phyloP scores from a whole-genome alignment of 208 protist species.

The Leishmania guyanensis region DNA sequence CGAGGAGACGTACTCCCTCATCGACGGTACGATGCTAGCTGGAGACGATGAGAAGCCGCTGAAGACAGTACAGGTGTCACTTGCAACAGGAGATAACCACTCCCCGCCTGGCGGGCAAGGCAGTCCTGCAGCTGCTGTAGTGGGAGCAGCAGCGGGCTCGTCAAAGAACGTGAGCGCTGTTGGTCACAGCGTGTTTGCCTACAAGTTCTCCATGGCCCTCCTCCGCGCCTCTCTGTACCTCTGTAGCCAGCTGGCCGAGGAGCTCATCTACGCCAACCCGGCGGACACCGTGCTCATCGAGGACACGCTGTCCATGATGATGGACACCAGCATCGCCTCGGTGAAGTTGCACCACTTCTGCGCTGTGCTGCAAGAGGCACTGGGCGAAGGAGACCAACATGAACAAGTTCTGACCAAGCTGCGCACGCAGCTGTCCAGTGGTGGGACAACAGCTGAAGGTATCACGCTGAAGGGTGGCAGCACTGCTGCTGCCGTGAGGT shows the following conservation, averaged over 20 bases:
- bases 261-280: slow-evolving; percentile 59
- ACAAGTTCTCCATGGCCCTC: slow-evolving; percentile 62
- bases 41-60: slow-evolving; percentile 32
- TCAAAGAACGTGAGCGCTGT: slow-evolving; percentile 9
- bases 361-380: slow-evolving; percentile 35
- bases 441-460: background rate
- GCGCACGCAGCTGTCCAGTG: slow-evolving; percentile 46
- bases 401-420: slow-evolving; percentile 43
- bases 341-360: slow-evolving; percentile 85
- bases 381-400: slow-evolving; percentile 19
- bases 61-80: background rate
- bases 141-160: background rate
- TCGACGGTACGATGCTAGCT: slow-evolving; percentile 49
- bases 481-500: background rate
- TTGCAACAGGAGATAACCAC: background rate
- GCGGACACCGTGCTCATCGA: slow-evolving; percentile 87
- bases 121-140: background rate
- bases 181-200: slow-evolving; percentile 51
- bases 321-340: slow-evolving; percentile 79
- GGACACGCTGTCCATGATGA: slow-evolving; percentile 87
- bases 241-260: slow-evolving; percentile 58
- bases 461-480: background rate
- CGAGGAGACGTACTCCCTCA: slow-evolving; percentile 83
- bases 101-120: background rate
- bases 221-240: slow-evolving; percentile 78